Conservation (phyloP, 1,139 yeast genomes). For the Candida sp. region DNA sequence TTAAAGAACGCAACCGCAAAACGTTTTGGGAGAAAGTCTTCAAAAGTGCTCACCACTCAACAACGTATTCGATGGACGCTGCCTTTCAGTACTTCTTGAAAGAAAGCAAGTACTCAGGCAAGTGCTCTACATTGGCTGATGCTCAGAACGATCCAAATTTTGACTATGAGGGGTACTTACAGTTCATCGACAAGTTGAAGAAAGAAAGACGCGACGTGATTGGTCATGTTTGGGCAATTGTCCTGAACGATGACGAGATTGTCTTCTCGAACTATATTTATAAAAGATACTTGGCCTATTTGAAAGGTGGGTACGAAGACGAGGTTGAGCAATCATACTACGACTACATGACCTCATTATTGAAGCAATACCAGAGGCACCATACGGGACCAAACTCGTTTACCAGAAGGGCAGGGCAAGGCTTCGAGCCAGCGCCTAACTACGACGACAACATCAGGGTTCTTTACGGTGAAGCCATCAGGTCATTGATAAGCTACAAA, state of each 20-base stretch:
- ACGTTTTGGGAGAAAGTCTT: constrained; percentile 42
- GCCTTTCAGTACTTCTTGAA: constrained; percentile 31
- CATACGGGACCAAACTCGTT: constrained; percentile 10
- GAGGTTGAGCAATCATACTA: constrained; percentile 24
- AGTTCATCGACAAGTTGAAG: constrained; percentile 28
- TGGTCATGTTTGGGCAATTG: constrained; percentile 38
- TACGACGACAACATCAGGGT: constrained; percentile 22
- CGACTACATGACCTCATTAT: constrained; percentile 25
- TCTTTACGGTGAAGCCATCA: constrained; percentile 31
- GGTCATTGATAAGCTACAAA: constrained; percentile 30
- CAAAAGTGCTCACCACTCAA: constrained; percentile 37
- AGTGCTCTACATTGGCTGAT: constrained; percentile 23
- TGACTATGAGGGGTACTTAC: constrained; percentile 43
- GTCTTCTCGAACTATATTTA: constrained; percentile 29
- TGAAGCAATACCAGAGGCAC: constrained; percentile 23
- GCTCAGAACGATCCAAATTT: constrained; percentile 39
- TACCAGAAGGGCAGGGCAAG: constrained; percentile 13
- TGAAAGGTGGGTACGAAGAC: constrained; percentile 21
- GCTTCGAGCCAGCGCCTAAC: constrained; percentile 18
- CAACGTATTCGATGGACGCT: constrained; percentile 29
- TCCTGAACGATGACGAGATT: constrained; percentile 24
- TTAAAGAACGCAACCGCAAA: constrained; percentile 24
- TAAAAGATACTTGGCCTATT: constrained; percentile 25
- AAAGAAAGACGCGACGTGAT: constrained; percentile 30
- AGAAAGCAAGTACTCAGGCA: constrained; percentile 7